Percentiles rank a stretch among this genome's conserved stretches.
These are phyloP conservation scores for Lachnellula subtilissima DNA, from an alignment of 2,329 filamentous ascomycete species.

Conservation along the genomic window DNA sequence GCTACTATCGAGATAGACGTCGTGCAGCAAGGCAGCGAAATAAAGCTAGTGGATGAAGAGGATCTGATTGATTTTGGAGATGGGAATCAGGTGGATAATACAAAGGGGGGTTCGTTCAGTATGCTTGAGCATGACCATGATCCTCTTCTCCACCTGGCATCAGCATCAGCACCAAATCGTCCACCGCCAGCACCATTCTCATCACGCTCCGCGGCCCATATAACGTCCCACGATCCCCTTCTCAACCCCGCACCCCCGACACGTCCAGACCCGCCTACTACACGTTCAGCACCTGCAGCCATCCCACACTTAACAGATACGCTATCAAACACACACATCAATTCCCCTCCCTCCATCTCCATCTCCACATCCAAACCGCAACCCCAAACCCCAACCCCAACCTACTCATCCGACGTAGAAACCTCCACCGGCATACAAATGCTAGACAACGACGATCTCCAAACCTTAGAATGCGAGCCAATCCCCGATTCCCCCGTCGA, in stretches of 20 bases:
- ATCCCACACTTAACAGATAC: neutral
- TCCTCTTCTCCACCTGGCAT: neutral
- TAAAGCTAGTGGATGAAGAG: constrained; percentile 16
- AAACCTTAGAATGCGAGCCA: constrained; percentile 5
- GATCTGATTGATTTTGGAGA: constrained; percentile 10
- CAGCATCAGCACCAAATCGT: neutral
- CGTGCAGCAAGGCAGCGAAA: constrained; percentile 36
- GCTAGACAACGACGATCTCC: constrained; percentile 19
- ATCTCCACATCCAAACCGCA: neutral
- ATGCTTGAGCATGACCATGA: constrained; percentile 3
- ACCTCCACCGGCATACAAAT: constrained; percentile 15
- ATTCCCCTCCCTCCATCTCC: constrained; percentile 1
- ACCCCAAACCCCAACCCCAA: neutral
- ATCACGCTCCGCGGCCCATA: neutral
- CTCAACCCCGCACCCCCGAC: neutral
- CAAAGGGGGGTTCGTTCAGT: neutral
- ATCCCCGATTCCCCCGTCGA: constrained; percentile 7
- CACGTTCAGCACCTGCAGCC: neutral
- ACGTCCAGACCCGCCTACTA: neutral
- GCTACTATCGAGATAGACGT: constrained; percentile 33
- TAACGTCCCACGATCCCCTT: neutral
- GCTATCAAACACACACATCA: constrained; percentile 1
- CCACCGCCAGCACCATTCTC: neutral
- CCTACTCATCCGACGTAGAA: constrained; percentile 7
- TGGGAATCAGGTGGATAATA: neutral